Conservation (phyloP, 768 basidiomycete genomes). For the Cubamyces lactineus region DNA sequence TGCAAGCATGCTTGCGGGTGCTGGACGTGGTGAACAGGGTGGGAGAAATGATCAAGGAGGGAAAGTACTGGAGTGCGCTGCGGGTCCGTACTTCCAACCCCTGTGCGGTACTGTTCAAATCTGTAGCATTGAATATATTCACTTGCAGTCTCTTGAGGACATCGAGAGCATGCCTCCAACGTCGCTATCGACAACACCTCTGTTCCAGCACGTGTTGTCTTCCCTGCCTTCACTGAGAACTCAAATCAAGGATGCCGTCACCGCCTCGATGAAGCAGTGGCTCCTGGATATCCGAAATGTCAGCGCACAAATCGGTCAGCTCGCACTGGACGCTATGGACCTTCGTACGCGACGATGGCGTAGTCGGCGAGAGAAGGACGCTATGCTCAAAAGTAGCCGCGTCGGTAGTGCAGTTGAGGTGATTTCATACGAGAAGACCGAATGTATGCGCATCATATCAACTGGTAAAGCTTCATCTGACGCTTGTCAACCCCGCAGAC, state of each 20-base stretch:
- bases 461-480: not conserved
- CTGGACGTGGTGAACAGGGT: conserved; percentile 93
- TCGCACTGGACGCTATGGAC: conserved; percentile 92
- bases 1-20: conserved; percentile 90
- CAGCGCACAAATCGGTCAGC: conserved; percentile 80
- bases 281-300: conserved; percentile 91
- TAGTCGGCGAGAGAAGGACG: conserved; percentile 80
- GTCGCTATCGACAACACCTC: conserved; percentile 88
- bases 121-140: conserved; percentile 31
- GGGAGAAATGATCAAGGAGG: conserved; percentile 89
- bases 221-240: conserved; percentile 88
- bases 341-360: conserved; percentile 81
- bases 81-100: conserved; percentile 62
- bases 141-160: conserved; percentile 86
- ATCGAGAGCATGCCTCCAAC: conserved; percentile 89
- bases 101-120: conserved; percentile 22
- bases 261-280: conserved; percentile 96
- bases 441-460: conserved; percentile 62
- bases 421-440: conserved; percentile 91
- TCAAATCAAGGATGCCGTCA: conserved; percentile 92
- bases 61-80: conserved; percentile 96
- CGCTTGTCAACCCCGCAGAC: conserved; percentile 47
- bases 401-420: conserved; percentile 93
- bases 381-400: conserved; percentile 70
- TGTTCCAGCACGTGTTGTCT: conserved; percentile 89